Evolutionary conservation across 2,329 filamentous ascomycete genomes (phyloP).

Genomic region (Simplicillium sp.): DNA sequence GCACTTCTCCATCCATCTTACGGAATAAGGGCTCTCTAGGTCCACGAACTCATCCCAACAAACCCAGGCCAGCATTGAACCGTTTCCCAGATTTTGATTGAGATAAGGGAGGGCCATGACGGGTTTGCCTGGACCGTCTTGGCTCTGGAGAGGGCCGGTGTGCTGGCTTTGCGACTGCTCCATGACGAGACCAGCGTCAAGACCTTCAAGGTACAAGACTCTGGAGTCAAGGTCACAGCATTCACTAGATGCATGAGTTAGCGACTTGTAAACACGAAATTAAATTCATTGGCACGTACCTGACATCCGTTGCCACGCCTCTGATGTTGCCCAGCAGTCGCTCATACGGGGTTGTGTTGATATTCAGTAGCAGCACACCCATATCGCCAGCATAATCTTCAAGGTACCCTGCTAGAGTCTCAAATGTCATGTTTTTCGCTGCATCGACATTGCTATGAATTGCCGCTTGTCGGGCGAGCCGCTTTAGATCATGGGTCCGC

Average conservation of each 20-base stretch:
- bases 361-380: constrained; percentile 11
- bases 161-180: constrained; percentile 9
- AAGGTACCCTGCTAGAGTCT: constrained; percentile 9
- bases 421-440: constrained; percentile 9
- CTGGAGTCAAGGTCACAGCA: constrained; percentile 10
- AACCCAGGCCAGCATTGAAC: constrained; percentile 10
- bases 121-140: constrained; percentile 7
- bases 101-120: constrained; percentile 9
- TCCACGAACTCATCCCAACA: constrained; percentile 12
- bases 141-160: constrained; percentile 7
- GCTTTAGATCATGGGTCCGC: constrained; percentile 10
- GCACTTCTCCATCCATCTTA: constrained; percentile 11
- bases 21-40: constrained; percentile 7
- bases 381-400: constrained; percentile 9
- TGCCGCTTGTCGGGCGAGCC: constrained; percentile 7
- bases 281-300: constrained; percentile 1
- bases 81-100: constrained; percentile 5
- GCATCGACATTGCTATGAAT: constrained; percentile 10
- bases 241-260: constrained; percentile 1
- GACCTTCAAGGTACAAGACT: constrained; percentile 9
- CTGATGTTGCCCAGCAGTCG: constrained; percentile 7
- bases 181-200: constrained; percentile 10
- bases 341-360: constrained; percentile 7
- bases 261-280: not conserved
- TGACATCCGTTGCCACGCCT: constrained; percentile 3